Percentiles rank a stretch among this genome's conserved stretches.
Conservation (phyloP, 176 grass and related monocot species). For the Luzula sylvatica region DNA sequence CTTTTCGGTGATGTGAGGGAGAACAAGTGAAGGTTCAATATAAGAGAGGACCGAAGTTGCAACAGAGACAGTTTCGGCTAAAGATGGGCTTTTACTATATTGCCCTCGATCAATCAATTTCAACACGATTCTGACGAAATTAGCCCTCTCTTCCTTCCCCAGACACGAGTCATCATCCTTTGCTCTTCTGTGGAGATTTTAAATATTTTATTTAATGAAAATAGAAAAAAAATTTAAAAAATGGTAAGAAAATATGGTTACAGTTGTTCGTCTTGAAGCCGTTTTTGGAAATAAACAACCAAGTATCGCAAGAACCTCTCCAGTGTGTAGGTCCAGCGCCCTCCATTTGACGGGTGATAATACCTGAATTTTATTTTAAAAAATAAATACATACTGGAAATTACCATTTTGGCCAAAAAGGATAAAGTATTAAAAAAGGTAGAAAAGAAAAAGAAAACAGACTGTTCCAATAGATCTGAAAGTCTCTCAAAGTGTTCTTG, state of each 20-base stretch:
- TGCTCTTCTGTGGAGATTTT: constrained; percentile 19
- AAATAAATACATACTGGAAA: constrained; percentile 25
- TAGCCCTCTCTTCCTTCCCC: constrained; percentile 57
- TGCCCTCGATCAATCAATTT: constrained; percentile 95
- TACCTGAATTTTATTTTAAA: constrained; percentile 36
- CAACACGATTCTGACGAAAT: constrained; percentile 61
- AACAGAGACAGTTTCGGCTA: constrained; percentile 80
- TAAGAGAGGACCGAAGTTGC: constrained; percentile 85
- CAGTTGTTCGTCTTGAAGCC: constrained; percentile 72
- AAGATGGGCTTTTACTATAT: constrained; percentile 89
- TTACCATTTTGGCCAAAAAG: constrained; percentile 8
- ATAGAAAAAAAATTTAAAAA: neutral
- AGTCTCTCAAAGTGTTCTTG: constrained; percentile 78
- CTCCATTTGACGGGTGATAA: constrained; percentile 98
- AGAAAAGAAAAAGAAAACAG: constrained; percentile 35
- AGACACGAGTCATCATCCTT: constrained; percentile 30
- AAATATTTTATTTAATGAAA: constrained; percentile 12
- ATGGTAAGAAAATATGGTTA: constrained; percentile 28
- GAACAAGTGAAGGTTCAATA: constrained; percentile 74
- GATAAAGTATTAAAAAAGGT: no score
- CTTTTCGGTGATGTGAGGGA: constrained; percentile 73
- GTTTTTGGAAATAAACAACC: constrained; percentile 70
- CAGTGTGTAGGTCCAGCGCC: constrained; percentile 81
- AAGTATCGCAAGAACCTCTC: constrained; percentile 75
- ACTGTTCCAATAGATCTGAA: constrained; percentile 93